Percentiles rank a stretch among this genome's conserved stretches.
phyloP scores from a whole-genome alignment of 2,329 filamentous ascomycete genomes.

The Tolypocladium inflatum region DNA sequence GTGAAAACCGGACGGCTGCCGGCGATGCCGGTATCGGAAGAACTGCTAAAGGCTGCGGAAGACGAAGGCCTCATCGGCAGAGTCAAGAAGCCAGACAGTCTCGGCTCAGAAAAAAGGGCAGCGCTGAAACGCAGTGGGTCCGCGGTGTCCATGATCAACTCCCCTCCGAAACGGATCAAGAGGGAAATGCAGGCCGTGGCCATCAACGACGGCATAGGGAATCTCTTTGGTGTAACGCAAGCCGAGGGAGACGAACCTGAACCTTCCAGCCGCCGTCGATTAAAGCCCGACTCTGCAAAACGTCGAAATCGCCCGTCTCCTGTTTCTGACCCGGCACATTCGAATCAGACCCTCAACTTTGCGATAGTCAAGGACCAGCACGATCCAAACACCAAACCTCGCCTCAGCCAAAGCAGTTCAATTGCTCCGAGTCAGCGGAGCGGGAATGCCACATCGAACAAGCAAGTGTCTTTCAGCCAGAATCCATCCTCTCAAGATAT shows the following conservation, averaged over 20 bases:
- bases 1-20: slow-evolving; percentile 26
- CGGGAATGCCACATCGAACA: slow-evolving; percentile 17
- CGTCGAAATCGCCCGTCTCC: not conserved
- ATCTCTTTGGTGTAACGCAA: not conserved
- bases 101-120: slow-evolving; percentile 17
- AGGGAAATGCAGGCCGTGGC: not conserved
- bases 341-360: slow-evolving; percentile 46
- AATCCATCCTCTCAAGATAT: not conserved
- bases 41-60: slow-evolving; percentile 30
- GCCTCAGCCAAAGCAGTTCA: slow-evolving; percentile 55
- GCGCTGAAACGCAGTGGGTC: slow-evolving; percentile 3
- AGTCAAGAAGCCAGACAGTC: slow-evolving; percentile 6
- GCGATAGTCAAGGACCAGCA: slow-evolving; percentile 69
- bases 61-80: slow-evolving; percentile 22
- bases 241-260: not conserved
- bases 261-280: not conserved
- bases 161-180: slow-evolving; percentile 1
- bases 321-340: slow-evolving; percentile 8
- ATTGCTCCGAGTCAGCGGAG: slow-evolving; percentile 37
- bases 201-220: not conserved
- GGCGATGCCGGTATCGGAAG: slow-evolving; percentile 24
- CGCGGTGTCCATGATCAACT: not conserved
- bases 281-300: not conserved
- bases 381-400: slow-evolving; percentile 51
- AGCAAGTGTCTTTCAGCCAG: slow-evolving; percentile 11